Base-by-base conservation (phyloP, 495 filamentous ascomycete species). In the Letharia lupina region DNA sequence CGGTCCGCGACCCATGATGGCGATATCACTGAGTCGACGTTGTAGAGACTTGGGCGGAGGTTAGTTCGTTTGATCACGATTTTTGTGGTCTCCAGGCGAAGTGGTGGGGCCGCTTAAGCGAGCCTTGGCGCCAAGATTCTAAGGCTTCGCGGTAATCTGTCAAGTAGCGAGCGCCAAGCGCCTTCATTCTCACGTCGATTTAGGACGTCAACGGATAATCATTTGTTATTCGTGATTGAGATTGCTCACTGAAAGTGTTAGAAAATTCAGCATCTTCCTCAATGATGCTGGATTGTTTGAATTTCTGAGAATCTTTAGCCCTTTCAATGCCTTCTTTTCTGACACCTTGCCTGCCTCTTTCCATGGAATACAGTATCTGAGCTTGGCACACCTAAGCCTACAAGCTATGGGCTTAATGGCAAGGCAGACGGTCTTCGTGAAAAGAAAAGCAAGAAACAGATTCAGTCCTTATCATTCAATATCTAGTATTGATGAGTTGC, bases 1-100 rank as follows among this genome's bases (percentile, higher is more conserved):
- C 84, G 83, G 83, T 86, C 85, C 86, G 76, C 86, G 84, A 76
- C 78, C 82, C 86, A 88, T 89, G 69, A 70, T 79, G 67, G 72
- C 77, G 47, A 47, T 64, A 41, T 67, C 39, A 74, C 39, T 68
- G 47, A 39, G 50, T 41, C 31, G 44, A 37, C 40, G 31, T 48
- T 33, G 35, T 11, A 44, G 42, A 44, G 18, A 23, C 57, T 41
- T 60, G 23, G 41, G 10, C 37, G 2, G 9, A 58, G 54, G 3
- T 13, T 3, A 23, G 23, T 37, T 40, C 7, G 56, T 11, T 39
- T n/a, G 35, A n/a, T 39, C 41, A 42, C 37, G 12, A 60, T 23
- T 40, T 28, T 60, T 23, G 37, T 60, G 31, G 15, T 23, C 57
- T 20, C 6, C 11, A 23, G 18, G 5, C 9, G 45, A 23, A 7